Base-by-base conservation (phyloP, 1,284 basidiomycete species). In the Malassezia slooffiae region DNA sequence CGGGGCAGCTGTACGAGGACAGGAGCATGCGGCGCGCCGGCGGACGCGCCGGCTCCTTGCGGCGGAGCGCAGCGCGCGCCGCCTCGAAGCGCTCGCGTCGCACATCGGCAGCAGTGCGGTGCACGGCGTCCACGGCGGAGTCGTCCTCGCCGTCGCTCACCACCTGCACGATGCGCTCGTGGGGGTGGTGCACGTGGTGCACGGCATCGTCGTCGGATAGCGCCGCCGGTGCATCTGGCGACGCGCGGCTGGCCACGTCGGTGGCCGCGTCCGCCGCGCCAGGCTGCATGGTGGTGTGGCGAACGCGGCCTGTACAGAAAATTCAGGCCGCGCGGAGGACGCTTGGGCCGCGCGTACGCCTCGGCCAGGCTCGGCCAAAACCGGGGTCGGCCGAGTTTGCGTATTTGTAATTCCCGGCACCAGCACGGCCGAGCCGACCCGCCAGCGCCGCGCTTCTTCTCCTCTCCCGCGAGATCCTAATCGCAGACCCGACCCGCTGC, bases 1-100 rank as follows among this genome's bases (percentile, higher is more conserved):
- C 60, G 6, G 62, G 60, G 33, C 62, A 66, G 1, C 46, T 49
- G 38, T 58, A 66, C 6, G 44, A 58, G 11, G 55, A 58, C 2
- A 62, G 40, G 12, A 64, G 45, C 6, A 51, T 42, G 26, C 55
- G 50, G 17, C 54, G 19, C 29, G 24, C 10, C 6, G 46, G 19
- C 12, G 27, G 21, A 3, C 31, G 46, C 11, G 23, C 21, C 5
- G 28, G 20, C 2, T 34, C 31, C 8, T 35, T 37, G 16, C 41
- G 40, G 10, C 31, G 41, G n/a, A 43, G 16, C 9, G 46, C 46
- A 9, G 27, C 41, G 7, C 42, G 38, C 22, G 47, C 43, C 4
- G 41, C 37, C 8, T 50, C 38, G 11, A 43, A 30, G 6, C 22
- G 17, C 16, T 38, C 37, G 12, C 32, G 27, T 2, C 45, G 39